phyloP scores from a whole-genome alignment of 495 filamentous ascomycete genomes.

The Daldinia vernicosa region DNA sequence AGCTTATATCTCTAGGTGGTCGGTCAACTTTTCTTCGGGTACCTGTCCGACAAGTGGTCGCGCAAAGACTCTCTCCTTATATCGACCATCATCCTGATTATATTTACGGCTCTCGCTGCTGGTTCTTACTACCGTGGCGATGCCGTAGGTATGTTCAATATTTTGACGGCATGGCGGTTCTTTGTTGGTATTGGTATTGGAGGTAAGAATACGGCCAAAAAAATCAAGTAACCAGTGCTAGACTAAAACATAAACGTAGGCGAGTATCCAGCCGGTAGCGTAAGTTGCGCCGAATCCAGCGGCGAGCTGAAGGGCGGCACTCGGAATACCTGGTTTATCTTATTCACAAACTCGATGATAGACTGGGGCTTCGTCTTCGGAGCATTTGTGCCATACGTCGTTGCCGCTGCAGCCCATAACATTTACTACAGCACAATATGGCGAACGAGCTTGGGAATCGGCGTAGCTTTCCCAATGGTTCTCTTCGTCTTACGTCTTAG shows the following conservation, averaged over 20 bases:
- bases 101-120: slow-evolving; percentile 82
- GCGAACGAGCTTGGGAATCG: slow-evolving; percentile 80
- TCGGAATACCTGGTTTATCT: slow-evolving; percentile 88
- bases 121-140: slow-evolving; percentile 77
- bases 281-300: slow-evolving; percentile 83
- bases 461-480: slow-evolving; percentile 78
- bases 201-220: slow-evolving; percentile 78
- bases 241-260: slow-evolving; percentile 70
- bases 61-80: slow-evolving; percentile 81
- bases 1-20: slow-evolving; percentile 58
- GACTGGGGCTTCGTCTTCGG: slow-evolving; percentile 82
- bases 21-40: slow-evolving; percentile 85
- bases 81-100: slow-evolving; percentile 81
- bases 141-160: slow-evolving; percentile 76
- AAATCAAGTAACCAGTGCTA: slow-evolving; percentile 61
- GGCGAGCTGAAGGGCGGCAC: slow-evolving; percentile 83
- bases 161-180: slow-evolving; percentile 86
- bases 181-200: slow-evolving; percentile 70
- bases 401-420: slow-evolving; percentile 74
- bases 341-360: slow-evolving; percentile 92
- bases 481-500: slow-evolving; percentile 79
- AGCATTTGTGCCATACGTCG: slow-evolving; percentile 74
- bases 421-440: slow-evolving; percentile 76
- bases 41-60: slow-evolving; percentile 81
- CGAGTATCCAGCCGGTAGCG: slow-evolving; percentile 90